Evolutionary conservation across 352 stramenopile species (phyloP).

Genomic region (Pythium sukuiense): DNA sequence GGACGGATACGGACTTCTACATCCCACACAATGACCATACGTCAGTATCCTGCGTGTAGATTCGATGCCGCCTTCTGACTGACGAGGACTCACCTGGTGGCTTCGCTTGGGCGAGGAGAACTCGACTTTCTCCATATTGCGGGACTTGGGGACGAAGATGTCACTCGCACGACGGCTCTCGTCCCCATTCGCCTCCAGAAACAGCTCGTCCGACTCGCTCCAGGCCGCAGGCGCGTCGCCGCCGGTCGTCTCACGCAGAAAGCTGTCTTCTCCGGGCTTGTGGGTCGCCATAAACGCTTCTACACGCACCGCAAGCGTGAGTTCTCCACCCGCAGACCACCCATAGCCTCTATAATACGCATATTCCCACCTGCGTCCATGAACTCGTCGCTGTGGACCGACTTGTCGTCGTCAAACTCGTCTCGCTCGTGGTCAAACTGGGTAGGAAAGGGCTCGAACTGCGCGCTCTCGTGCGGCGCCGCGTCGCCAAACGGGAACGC

Average conservation of each 20-base stretch:
- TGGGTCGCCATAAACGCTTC: slow-evolving; percentile 28
- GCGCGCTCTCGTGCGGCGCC: not conserved
- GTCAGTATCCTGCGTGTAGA: not conserved
- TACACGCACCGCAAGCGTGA: not conserved
- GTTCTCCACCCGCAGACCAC: not conserved
- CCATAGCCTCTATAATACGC: not conserved
- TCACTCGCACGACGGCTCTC: slow-evolving; percentile 44
- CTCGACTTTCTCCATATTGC: slow-evolving; percentile 69
- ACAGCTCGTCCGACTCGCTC: slow-evolving; percentile 36
- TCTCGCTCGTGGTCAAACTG: not conserved
- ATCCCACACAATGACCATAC: not conserved
- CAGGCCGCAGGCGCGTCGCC: slow-evolving; percentile 19
- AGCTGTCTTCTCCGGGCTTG: slow-evolving; percentile 25
- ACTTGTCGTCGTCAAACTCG: slow-evolving; percentile 14
- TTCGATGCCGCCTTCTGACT: not conserved
- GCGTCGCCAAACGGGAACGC: slow-evolving; percentile 26
- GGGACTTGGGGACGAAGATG: slow-evolving; percentile 74
- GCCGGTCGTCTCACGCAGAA: slow-evolving; percentile 22
- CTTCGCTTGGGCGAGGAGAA: slow-evolving; percentile 49
- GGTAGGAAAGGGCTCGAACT: slow-evolving; percentile 2
- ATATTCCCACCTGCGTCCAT: slow-evolving; percentile 59
- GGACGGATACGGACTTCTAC: slow-evolving; percentile 6
- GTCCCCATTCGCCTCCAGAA: slow-evolving; percentile 19
- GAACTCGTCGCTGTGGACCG: slow-evolving; percentile 58
- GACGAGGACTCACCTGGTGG: slow-evolving; percentile 4